phyloP scores from a whole-genome alignment of 257 asterid genomes.

The Dorcoceras hygrometricum region DNA sequence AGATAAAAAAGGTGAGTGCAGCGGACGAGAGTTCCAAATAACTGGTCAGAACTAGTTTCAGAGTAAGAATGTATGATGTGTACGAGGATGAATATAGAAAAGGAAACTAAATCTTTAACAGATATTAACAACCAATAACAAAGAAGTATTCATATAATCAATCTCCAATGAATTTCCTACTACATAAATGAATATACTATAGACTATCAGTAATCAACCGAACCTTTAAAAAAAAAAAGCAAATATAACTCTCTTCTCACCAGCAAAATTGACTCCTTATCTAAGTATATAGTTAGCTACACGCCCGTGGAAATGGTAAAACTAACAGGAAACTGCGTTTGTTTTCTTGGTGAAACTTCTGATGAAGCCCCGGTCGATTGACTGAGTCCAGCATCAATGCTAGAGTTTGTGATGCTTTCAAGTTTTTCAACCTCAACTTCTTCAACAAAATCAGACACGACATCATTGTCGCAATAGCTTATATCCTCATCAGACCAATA shows the following conservation, averaged over 20 bases:
- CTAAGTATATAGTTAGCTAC: slow-evolving; percentile 31
- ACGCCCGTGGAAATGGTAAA: slow-evolving; percentile 57
- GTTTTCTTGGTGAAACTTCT: slow-evolving; percentile 22
- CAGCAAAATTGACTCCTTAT: slow-evolving; percentile 33
- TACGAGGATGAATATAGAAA: background rate
- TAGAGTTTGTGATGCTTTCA: slow-evolving; percentile 25
- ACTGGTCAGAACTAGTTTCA: background rate
- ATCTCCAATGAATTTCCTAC: slow-evolving; percentile 23
- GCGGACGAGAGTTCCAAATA: background rate
- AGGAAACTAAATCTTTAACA: background rate
- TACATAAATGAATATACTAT: slow-evolving; percentile 25
- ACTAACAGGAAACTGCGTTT: slow-evolving; percentile 41
- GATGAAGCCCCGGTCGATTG: slow-evolving; percentile 32
- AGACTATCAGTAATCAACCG: slow-evolving; percentile 22
- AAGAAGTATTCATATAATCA: slow-evolving; percentile 29
- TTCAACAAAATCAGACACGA: slow-evolving; percentile 31
- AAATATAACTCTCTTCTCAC: slow-evolving; percentile 16
- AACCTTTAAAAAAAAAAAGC: slow-evolving; percentile 8
- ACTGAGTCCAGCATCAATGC: slow-evolving; percentile 32
- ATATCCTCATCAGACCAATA: slow-evolving; percentile 56
- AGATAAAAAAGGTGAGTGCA: background rate
- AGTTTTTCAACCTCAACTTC: slow-evolving; percentile 35
- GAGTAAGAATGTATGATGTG: background rate
- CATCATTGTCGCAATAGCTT: slow-evolving; percentile 31
- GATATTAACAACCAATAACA: background rate